Evolutionary conservation across 1,284 basidiomycete genomes (phyloP).

Genomic region (Ceratorhiza oryzae-sativae): DNA sequence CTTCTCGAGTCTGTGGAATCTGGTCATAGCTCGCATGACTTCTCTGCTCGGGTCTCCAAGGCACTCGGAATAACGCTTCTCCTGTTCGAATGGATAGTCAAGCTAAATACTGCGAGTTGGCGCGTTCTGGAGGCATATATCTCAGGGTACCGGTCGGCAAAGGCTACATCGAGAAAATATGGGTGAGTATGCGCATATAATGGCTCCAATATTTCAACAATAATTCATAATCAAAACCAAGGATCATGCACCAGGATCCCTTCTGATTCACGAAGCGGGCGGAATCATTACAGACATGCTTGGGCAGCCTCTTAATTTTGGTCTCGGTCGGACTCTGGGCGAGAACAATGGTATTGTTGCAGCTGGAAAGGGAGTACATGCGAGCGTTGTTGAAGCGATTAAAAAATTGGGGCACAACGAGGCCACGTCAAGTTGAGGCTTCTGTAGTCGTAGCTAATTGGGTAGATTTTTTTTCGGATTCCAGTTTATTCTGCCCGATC

Average conservation of each 20-base stretch:
- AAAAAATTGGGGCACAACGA: constrained; percentile 65
- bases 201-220: constrained; percentile 25
- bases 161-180: constrained; percentile 89
- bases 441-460: too few relatives aligned
- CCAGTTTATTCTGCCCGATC: not conserved
- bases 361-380: constrained; percentile 67
- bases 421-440: too few relatives aligned
- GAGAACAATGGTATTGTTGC: constrained; percentile 91
- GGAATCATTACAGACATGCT: constrained; percentile 85
- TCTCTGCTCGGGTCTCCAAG: constrained; percentile 78
- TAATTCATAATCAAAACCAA: constrained; percentile 45
- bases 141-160: constrained; percentile 88
- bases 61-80: constrained; percentile 69
- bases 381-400: constrained; percentile 76
- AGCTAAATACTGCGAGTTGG: constrained; percentile 92
- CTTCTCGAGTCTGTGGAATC: constrained; percentile 95
- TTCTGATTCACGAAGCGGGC: constrained; percentile 90
- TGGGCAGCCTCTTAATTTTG: constrained; percentile 84
- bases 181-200: constrained; percentile 59
- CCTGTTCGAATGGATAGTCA: constrained; percentile 96
- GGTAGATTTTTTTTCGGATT: too few relatives aligned
- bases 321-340: constrained; percentile 83
- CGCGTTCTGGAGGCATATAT: constrained; percentile 67
- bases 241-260: constrained; percentile 91
- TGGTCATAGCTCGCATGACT: constrained; percentile 86